These are phyloP conservation scores for Microbotryum lychnidis-dioicae DNA, from an alignment of 1,284 basidiomycete genomes.

Conservation along the genomic window DNA sequence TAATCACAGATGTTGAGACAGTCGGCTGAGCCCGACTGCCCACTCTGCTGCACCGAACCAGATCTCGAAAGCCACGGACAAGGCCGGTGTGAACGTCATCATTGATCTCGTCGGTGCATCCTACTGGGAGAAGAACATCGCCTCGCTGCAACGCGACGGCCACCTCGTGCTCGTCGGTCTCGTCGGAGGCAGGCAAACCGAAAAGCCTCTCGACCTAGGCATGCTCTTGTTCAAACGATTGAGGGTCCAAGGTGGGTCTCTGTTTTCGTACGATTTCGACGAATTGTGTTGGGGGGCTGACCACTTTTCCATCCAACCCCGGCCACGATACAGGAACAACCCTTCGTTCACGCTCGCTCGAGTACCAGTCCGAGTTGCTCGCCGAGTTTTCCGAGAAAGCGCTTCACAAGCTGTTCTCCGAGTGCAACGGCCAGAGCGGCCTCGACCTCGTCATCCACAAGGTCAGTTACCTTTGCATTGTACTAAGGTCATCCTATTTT, in stretches of 20 bases:
- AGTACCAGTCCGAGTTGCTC: slow-evolving; percentile 74
- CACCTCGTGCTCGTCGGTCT: slow-evolving; percentile 46
- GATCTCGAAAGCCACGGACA: slow-evolving; percentile 52
- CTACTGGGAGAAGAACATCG: slow-evolving; percentile 77
- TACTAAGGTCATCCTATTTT: slow-evolving; percentile 12
- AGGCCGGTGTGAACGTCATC: slow-evolving; percentile 67
- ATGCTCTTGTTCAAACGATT: slow-evolving; percentile 78
- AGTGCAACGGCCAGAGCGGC: slow-evolving; percentile 44
- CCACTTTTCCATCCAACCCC: neutral
- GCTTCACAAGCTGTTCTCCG: slow-evolving; percentile 52
- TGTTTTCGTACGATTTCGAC: neutral
- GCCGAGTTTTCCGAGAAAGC: slow-evolving; percentile 54
- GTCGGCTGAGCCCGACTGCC: no score
- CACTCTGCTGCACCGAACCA: neutral
- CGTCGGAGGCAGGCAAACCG: slow-evolving; percentile 54
- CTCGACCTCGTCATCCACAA: slow-evolving; percentile 70
- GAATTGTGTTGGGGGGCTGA: neutral
- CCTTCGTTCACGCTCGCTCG: slow-evolving; percentile 63
- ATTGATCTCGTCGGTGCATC: slow-evolving; percentile 77
- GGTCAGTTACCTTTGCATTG: slow-evolving; percentile 41
- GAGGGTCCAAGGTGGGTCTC: slow-evolving; percentile 56
- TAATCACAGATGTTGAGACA: neutral
- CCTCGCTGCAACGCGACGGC: slow-evolving; percentile 47
- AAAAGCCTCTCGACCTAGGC: slow-evolving; percentile 53
- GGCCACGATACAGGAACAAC: slow-evolving; percentile 53